Percentiles rank a stretch among this genome's conserved stretches.
These are phyloP conservation scores for Rugonectria rugulosa DNA, from an alignment of 2,329 filamentous ascomycete species.

Conservation along the genomic window DNA sequence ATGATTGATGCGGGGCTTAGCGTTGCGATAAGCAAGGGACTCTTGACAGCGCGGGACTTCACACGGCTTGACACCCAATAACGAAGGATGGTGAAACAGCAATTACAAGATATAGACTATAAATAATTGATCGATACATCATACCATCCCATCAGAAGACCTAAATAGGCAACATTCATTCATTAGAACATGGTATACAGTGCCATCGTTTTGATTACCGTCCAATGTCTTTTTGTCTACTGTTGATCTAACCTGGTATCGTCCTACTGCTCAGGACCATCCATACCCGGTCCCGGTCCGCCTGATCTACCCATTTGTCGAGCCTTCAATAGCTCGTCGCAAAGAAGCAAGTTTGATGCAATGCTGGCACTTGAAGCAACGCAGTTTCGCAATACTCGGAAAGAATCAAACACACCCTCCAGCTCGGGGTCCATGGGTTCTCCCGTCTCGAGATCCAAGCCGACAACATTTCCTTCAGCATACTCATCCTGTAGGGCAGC, in stretches of 20 bases:
- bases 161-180: neutral
- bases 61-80: neutral
- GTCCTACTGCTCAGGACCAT: conserved; percentile 63
- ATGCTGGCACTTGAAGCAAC: conserved; percentile 95
- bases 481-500: conserved; percentile 87
- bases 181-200: conserved; percentile 20
- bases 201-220: conserved; percentile 36
- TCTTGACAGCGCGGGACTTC: no score
- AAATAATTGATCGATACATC: neutral
- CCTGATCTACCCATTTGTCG: conserved; percentile 84
- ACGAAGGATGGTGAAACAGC: neutral
- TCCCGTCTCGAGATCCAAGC: conserved; percentile 85
- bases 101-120: neutral
- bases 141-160: neutral
- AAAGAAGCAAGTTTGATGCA: conserved; percentile 91
- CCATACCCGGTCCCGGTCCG: conserved; percentile 70
- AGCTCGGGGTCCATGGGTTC: conserved; percentile 95
- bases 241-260: conserved; percentile 45
- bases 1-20: conserved; percentile 43
- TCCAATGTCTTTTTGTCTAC: conserved; percentile 48
- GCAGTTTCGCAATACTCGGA: conserved; percentile 91
- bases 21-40: conserved; percentile 24
- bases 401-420: conserved; percentile 94
- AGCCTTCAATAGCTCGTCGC: conserved; percentile 97
- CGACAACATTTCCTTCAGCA: conserved; percentile 82